Evolutionary conservation across 352 stramenopile genomes (phyloP), one percentile per base, ranked within the genome.

Genomic region (Phytophthora capsici): DNA sequence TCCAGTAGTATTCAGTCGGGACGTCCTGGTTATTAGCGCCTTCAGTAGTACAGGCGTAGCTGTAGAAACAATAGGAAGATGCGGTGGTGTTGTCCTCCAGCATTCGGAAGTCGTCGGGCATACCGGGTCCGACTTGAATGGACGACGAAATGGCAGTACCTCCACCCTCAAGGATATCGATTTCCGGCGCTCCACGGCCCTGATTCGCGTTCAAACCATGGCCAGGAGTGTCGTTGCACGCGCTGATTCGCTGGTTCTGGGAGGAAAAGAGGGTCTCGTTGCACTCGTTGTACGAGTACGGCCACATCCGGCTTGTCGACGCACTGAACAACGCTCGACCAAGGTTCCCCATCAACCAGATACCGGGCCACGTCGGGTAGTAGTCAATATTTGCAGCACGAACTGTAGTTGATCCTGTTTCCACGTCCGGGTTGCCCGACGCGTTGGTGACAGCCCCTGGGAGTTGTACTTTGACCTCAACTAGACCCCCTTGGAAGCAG

Each of bases 261-360:
- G 71, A 62, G 7, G 60, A 71, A 47, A 90, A 90, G 6, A 78
- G 52, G 0, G 65, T 63, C 0, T 78, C 60, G 64, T 98, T 86
- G 63, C 96, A 99, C 37, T 80, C 78, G 61, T 98, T 78, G 71
- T 98, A 99, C 45, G 84, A 95, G 82, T 90, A 99, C 7, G 96
- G 96, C 96, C 96, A 99, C 60, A 98, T 92, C 61, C 93, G 89
- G 51, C 94, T 93, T 17, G 92, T 98, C 1, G 87, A 97, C 0
- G 78, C 85, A 41, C 93, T 94, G 68, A 98, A 99, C 7, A 97
- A 95, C 2, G 95, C 93, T 28, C 95, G 73, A 6, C 93, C 95
- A 4, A 99, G 75, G 78, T 98, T 98, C 3, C 96, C 96, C 49
- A 99, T 77, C 41, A 99, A 73, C 96, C 96, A 99, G 60, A 99